A percentile compares a stretch with the other conserved stretches of the same genome.
Evolutionary conservation across 202 grass and related monocot genomes (phyloP).

Genomic region (Carex arenaria): DNA sequence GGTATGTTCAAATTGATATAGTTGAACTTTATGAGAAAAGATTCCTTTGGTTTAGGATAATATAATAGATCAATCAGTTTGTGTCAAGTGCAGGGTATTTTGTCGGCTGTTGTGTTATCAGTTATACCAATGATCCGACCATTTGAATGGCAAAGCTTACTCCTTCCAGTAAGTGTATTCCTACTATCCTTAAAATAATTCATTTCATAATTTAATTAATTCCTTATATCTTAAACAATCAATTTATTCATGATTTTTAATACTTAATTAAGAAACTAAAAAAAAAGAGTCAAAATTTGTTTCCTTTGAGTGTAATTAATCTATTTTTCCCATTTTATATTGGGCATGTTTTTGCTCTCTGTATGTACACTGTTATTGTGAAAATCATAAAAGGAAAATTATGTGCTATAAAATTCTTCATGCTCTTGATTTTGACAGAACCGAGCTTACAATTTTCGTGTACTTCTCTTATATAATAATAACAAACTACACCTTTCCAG

Average conservation of each 20-base stretch:
- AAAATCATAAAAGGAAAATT: neutral
- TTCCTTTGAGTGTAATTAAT: neutral
- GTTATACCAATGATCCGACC: constrained; percentile 91
- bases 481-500: constrained; percentile 48
- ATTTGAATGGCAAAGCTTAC: constrained; percentile 97
- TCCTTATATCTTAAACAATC: neutral
- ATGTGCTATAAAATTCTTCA: neutral
- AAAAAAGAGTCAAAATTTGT: neutral
- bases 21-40: neutral
- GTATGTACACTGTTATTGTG: neutral
- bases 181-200: constrained; percentile 14
- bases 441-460: neutral
- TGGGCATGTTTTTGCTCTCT: constrained; percentile 2
- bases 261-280: neutral
- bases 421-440: constrained; percentile 2
- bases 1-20: constrained; percentile 41
- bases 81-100: constrained; percentile 69
- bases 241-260: neutral
- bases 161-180: constrained; percentile 85
- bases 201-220: neutral
- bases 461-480: constrained; percentile 11
- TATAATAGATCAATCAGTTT: constrained; percentile 25
- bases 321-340: neutral
- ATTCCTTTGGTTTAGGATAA: constrained; percentile 34
- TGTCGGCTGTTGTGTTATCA: constrained; percentile 88